Evolutionary conservation across 2,329 filamentous ascomycete genomes (phyloP), one percentile per base, ranked within the genome.

Genomic region (Elsinoe arachidis): DNA sequence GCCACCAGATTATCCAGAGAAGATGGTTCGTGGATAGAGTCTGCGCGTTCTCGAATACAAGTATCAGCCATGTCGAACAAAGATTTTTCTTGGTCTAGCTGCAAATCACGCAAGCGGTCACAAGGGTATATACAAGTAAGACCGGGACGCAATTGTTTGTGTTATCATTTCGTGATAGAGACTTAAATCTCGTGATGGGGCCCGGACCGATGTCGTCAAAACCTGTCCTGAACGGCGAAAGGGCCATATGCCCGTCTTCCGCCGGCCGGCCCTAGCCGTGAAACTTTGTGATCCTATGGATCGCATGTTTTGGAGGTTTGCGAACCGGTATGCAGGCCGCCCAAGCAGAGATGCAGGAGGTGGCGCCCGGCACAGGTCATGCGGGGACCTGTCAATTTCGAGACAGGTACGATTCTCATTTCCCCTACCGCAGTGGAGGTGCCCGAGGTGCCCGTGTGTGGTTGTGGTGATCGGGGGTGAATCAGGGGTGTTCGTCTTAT

Each of bases 1-100:
- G 80, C 68, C 57, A 95, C 87, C 46, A 95, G 83, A 17, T n/a
- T 26, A 23, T 56, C 54, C 12, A 56, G 23, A 21, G 54, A 56
- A 15, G 39, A 46, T 6, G 54, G 54, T 26, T 56, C 54, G 10
- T 56, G 49, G 10, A 53, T 53, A 7, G 49, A 53, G 17, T 53
- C 49, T 5, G 49, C 34, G 19, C 35, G 49, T 39, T 53, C 33
- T 26, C 19, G 33, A 35, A 26, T 19, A 15, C 33, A 39, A 26
- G 35, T 38, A 35, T 39, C 34, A 26, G 19, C 34, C 49, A 53
- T 53, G 35, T 34, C 33, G 49, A 35, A 35, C 30, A 19, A 38
- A 5, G 21, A 14, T 17, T 14, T 53, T 37, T 37, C 14, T 15
- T 26, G 14, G 46, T 46, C 4, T 12, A 23, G 17, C 10, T 46